Evolutionary conservation across 345 rosid genomes (phyloP).

Genomic region (Alliaria petiolata): DNA sequence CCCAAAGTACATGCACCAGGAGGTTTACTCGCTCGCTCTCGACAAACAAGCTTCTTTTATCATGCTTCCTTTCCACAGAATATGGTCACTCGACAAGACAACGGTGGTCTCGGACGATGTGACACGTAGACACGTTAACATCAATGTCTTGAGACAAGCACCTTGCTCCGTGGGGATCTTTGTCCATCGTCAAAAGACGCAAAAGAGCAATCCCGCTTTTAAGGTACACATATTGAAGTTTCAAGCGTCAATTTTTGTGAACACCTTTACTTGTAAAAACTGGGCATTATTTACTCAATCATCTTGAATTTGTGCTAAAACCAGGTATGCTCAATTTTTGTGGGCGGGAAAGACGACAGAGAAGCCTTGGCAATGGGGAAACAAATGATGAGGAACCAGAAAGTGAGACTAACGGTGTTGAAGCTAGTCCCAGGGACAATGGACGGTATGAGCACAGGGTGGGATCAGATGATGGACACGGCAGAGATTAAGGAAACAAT

Average conservation of each 20-base stretch:
- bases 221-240: constrained; percentile 15
- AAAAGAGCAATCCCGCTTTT: not conserved
- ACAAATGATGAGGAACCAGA: constrained; percentile 39
- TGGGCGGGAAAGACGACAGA: constrained; percentile 61
- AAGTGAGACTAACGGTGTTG: constrained; percentile 33
- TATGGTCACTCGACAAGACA: constrained; percentile 40
- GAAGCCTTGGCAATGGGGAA: constrained; percentile 56
- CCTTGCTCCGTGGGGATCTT: constrained; percentile 62
- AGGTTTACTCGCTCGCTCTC: constrained; percentile 45
- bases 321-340: constrained; percentile 38
- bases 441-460: constrained; percentile 2
- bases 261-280: too few species aligned
- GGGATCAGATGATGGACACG: constrained; percentile 41
- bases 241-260: not conserved
- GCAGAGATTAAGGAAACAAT: constrained; percentile 31
- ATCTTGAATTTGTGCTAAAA: constrained; percentile 11
- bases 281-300: not conserved
- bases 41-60: constrained; percentile 43
- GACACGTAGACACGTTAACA: constrained; percentile 33
- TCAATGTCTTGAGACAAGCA: constrained; percentile 41
- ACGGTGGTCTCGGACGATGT: constrained; percentile 33
- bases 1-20: constrained; percentile 49
- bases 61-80: constrained; percentile 52
- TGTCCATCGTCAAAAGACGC: constrained; percentile 31
- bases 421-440: constrained; percentile 13